These are phyloP conservation scores for Iberis amara DNA, from an alignment of 441 rosid species.

Conservation along the genomic window DNA sequence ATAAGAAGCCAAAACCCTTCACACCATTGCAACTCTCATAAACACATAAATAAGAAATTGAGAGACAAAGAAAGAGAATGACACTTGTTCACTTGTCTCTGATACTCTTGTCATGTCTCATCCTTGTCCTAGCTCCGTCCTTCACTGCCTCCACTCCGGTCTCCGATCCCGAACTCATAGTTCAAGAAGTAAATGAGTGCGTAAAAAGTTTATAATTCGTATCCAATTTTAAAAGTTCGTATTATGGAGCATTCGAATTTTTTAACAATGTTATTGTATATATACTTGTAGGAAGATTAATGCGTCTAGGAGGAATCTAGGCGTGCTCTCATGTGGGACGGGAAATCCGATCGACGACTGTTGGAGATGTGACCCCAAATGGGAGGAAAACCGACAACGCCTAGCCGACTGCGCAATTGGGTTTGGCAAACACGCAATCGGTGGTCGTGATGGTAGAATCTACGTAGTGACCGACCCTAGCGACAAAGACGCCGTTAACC, in stretches of 20 bases:
- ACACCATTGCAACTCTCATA: conserved; percentile 25
- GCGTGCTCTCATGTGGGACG: conserved; percentile 56
- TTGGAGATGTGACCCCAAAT: conserved; percentile 54
- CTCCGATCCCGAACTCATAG: conserved; percentile 29
- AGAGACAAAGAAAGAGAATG: conserved; percentile 32
- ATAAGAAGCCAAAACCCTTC: conserved; percentile 28
- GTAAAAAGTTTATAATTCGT: neutral
- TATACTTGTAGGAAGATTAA: conserved; percentile 28
- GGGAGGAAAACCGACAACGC: conserved; percentile 43
- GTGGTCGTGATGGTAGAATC: conserved; percentile 59
- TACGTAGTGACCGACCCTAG: conserved; percentile 49
- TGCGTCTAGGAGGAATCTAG: conserved; percentile 51
- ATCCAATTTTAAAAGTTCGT: neutral
- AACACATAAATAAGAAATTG: conserved; percentile 24
- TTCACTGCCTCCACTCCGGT: conserved; percentile 29
- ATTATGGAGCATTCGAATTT: conserved; percentile 3
- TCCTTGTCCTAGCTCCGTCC: conserved; percentile 29
- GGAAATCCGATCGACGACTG: conserved; percentile 70
- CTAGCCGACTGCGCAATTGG: conserved; percentile 60
- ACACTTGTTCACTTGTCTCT: conserved; percentile 32
- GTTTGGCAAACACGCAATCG: conserved; percentile 59
- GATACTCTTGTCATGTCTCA: conserved; percentile 32
- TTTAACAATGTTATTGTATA: neutral
- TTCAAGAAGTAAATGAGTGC: conserved; percentile 32
- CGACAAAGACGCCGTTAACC: conserved; percentile 46